Percentiles rank a stretch among this genome's conserved stretches.
Evolutionary conservation across 2,329 filamentous ascomycete species (phyloP).

Genomic region (Sclerotinia nivalis): DNA sequence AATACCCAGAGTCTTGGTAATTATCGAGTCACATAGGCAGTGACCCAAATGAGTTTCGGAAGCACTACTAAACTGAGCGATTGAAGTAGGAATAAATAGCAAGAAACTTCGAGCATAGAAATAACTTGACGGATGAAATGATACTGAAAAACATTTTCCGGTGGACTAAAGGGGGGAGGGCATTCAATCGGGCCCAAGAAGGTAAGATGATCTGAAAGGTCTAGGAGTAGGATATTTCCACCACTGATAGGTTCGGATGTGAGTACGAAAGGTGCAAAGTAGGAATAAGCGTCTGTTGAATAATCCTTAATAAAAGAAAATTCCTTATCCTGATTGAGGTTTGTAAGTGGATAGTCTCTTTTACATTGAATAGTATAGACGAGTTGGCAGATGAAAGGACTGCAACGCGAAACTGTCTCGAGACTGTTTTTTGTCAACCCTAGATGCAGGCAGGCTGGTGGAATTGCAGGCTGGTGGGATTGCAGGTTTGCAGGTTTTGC

Average conservation of each 20-base stretch:
- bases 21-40: not conserved
- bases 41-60: constrained; percentile 12
- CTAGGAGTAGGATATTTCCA: not conserved
- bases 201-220: not conserved
- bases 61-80: not conserved
- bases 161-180: not conserved
- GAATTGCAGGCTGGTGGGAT: not conserved
- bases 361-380: not conserved
- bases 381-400: not conserved
- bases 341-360: not conserved
- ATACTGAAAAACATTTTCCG: not conserved
- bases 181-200: not conserved
- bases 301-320: not conserved
- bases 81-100: not conserved
- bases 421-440: not conserved
- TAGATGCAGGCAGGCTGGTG: not conserved
- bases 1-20: constrained; percentile 7
- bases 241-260: not conserved
- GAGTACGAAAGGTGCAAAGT: not conserved
- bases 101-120: not conserved
- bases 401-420: not conserved
- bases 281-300: not conserved
- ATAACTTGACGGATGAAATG: not conserved
- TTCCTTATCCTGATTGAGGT: not conserved
- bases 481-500: not conserved